These are phyloP conservation scores for Cryphonectria japonica DNA, from an alignment of 2,329 filamentous ascomycete species.

Conservation along the genomic window DNA sequence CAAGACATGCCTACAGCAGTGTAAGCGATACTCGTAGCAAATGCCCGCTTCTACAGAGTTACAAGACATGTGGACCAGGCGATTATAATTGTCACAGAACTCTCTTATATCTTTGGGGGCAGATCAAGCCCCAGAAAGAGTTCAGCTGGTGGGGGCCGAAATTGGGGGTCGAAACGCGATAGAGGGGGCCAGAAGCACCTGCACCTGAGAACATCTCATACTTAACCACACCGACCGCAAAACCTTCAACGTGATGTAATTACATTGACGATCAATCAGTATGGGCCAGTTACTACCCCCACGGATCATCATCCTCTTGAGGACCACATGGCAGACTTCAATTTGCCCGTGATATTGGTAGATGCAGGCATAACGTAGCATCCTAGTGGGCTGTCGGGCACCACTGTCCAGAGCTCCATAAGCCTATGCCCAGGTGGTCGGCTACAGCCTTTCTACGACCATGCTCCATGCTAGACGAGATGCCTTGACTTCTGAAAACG, in stretches of 20 bases:
- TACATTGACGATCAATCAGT: not conserved
- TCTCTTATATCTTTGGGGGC: not conserved
- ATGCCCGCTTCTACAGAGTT: not conserved
- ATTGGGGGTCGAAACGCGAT: not conserved
- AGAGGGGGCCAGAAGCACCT: not conserved
- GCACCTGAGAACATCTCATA: too few species aligned
- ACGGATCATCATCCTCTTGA: not conserved
- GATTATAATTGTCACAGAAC: not conserved
- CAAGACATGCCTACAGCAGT: not conserved
- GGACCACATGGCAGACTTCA: not conserved
- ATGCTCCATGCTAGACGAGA: not conserved
- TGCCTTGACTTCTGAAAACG: not conserved
- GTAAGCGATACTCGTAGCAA: not conserved
- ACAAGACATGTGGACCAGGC: not conserved
- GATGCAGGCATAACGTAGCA: not conserved
- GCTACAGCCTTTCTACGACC: not conserved
- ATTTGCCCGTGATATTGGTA: not conserved
- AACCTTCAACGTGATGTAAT: not conserved
- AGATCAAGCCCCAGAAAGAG: not conserved
- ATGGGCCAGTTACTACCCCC: too few species aligned
- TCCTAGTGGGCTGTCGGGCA: not conserved
- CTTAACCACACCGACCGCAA: not conserved
- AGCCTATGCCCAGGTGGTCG: not conserved
- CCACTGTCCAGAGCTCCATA: not conserved
- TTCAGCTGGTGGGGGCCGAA: not conserved